phyloP scores from a whole-genome alignment of 768 basidiomycete species.

The Suillus ampliporus region DNA sequence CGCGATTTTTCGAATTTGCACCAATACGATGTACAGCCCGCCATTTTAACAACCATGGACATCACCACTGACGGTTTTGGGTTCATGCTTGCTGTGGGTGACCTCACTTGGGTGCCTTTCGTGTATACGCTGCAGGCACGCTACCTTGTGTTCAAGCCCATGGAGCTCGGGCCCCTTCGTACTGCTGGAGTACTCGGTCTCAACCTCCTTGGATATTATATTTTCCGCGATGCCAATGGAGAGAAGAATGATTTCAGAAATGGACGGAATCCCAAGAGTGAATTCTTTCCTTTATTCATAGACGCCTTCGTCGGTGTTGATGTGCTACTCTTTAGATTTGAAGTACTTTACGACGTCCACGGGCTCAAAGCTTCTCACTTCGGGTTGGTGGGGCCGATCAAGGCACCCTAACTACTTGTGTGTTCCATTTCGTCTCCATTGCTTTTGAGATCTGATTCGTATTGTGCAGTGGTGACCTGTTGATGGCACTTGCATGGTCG shows the following conservation, averaged over 20 bases:
- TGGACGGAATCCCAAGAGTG: slow-evolving; percentile 93
- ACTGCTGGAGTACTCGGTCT: slow-evolving; percentile 64
- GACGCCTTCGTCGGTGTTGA: not conserved
- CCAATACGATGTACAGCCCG: slow-evolving; percentile 54
- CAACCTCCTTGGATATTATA: slow-evolving; percentile 82
- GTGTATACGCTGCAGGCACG: slow-evolving; percentile 93
- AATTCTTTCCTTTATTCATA: not conserved
- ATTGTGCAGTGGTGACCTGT: slow-evolving; percentile 69
- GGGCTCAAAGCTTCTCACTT: slow-evolving; percentile 90
- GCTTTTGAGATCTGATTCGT: not conserved
- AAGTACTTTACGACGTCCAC: slow-evolving; percentile 78
- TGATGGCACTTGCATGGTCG: slow-evolving; percentile 94
- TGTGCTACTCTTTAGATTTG: slow-evolving; percentile 56
- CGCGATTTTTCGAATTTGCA: not conserved
- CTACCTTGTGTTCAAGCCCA: slow-evolving; percentile 89
- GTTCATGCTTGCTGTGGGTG: slow-evolving; percentile 96
- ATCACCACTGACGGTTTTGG: slow-evolving; percentile 98
- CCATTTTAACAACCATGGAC: slow-evolving; percentile 95
- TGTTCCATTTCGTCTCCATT: slow-evolving; percentile 24
- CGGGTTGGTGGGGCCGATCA: slow-evolving; percentile 97
- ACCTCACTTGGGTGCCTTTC: slow-evolving; percentile 94
- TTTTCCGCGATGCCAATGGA: slow-evolving; percentile 86
- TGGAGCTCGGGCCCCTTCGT: slow-evolving; percentile 69
- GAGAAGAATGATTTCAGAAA: slow-evolving; percentile 97
- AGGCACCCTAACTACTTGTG: slow-evolving; percentile 93